Conservation (phyloP, 2,329 filamentous ascomycete species). For the Capronia coronata region DNA sequence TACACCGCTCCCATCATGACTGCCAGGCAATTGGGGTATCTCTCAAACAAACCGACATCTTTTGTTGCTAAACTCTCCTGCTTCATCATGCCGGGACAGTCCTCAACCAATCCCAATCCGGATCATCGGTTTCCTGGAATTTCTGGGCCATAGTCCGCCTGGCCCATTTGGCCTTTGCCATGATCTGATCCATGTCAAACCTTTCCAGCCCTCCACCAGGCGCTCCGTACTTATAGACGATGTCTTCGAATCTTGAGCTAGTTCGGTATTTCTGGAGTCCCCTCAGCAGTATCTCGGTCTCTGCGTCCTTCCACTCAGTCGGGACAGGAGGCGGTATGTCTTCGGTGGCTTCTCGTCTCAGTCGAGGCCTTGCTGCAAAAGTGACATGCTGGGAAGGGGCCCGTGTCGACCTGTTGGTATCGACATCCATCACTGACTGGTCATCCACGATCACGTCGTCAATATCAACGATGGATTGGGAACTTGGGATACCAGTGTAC, state of each 20-base stretch:
- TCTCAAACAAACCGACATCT: not conserved
- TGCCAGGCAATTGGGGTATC: too few relatives aligned
- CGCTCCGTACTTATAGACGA: conserved; percentile 20
- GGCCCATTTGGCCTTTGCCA: conserved; percentile 21
- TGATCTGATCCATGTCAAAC: conserved; percentile 21
- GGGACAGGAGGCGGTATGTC: conserved; percentile 20
- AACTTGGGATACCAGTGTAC: not conserved
- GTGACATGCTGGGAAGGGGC: not conserved
- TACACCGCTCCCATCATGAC: too few relatives aligned
- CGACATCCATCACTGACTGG: not conserved
- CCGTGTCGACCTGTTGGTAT: not conserved
- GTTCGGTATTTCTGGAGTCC: conserved; percentile 29
- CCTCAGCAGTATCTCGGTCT: conserved; percentile 28
- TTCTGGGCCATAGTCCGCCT: conserved; percentile 22
- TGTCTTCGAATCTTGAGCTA: conserved; percentile 29
- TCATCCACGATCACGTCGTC: conserved; percentile 16
- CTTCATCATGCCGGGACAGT: conserved; percentile 13
- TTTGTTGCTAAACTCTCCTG: not conserved
- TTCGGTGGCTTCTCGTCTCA: conserved; percentile 13
- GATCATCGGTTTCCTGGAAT: not conserved
- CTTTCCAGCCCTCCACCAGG: conserved; percentile 5
- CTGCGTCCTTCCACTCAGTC: conserved; percentile 27
- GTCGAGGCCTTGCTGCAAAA: conserved; percentile 2
- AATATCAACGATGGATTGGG: conserved; percentile 14
- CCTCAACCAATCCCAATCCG: conserved; percentile 16